Evolutionary conservation across 441 rosid genomes (phyloP).

Genomic region (Pelargonium citronellum): DNA sequence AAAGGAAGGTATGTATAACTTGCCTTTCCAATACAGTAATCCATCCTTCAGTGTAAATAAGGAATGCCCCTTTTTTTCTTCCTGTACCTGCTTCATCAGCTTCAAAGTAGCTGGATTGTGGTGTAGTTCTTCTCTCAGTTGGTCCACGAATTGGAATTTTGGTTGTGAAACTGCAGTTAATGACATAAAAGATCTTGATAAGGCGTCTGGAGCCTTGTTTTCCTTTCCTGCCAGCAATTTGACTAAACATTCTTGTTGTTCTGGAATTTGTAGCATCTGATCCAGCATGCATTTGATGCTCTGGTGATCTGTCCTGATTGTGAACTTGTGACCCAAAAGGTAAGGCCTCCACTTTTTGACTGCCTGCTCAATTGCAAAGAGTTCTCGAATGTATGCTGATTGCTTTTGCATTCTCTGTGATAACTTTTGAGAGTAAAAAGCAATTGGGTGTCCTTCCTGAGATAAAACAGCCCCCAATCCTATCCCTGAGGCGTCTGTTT

Average conservation of each 20-base stretch:
- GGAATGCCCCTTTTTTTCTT: too few species aligned
- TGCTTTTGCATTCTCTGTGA: background rate
- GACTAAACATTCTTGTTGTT: background rate
- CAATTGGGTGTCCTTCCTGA: too few species aligned
- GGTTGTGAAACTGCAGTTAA: background rate
- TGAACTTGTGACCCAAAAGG: background rate
- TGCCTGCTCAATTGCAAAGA: background rate
- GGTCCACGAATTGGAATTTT: background rate
- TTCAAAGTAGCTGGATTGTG: too few species aligned
- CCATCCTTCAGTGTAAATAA: too few species aligned
- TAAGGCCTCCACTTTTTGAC: background rate
- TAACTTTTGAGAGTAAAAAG: background rate
- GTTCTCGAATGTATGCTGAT: background rate
- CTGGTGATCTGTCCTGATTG: background rate
- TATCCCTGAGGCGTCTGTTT: too few species aligned
- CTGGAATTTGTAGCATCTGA: background rate
- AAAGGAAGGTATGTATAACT: too few species aligned
- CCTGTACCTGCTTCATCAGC: too few species aligned
- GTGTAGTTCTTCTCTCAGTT: background rate
- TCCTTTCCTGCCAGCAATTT: background rate
- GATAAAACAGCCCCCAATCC: too few species aligned
- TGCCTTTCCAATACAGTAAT: too few species aligned
- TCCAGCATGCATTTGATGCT: background rate
- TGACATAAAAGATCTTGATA: background rate
- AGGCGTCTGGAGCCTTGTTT: background rate